These are phyloP conservation scores for Ricinus communis DNA, from an alignment of 345 rosid genomes.

Conservation along the genomic window DNA sequence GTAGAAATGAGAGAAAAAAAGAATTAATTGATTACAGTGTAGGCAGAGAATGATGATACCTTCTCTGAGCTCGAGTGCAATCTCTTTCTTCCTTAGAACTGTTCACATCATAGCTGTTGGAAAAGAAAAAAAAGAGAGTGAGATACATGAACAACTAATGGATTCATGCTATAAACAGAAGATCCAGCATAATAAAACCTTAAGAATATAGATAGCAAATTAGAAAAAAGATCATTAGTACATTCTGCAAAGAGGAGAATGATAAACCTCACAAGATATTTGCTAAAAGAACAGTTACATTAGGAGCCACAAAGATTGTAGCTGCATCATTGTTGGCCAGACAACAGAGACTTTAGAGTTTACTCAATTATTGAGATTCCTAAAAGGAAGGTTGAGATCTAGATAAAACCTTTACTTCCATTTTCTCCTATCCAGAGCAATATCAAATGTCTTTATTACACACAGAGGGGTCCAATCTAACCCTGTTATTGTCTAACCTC, in stretches of 20 bases:
- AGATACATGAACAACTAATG: not conserved
- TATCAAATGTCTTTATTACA: too few species aligned
- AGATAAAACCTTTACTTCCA: too few species aligned
- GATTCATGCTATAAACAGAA: not conserved
- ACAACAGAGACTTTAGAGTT: too few species aligned
- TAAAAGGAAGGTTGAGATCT: too few species aligned
- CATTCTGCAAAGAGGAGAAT: too few species aligned
- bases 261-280: too few species aligned
- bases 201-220: not conserved
- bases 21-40: not conserved
- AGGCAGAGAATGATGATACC: constrained; percentile 38
- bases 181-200: not conserved
- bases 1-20: not conserved
- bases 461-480: not conserved
- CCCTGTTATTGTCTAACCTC: not conserved
- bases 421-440: too few species aligned
- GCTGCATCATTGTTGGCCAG: too few species aligned
- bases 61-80: constrained; percentile 44
- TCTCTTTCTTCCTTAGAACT: constrained; percentile 75
- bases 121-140: constrained; percentile 6
- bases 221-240: not conserved
- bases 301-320: too few species aligned
- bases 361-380: too few species aligned
- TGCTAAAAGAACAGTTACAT: too few species aligned
- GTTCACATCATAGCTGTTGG: constrained; percentile 62